Conservation (phyloP, 208 protist genomes). For the Crithidia mellificae region DNA sequence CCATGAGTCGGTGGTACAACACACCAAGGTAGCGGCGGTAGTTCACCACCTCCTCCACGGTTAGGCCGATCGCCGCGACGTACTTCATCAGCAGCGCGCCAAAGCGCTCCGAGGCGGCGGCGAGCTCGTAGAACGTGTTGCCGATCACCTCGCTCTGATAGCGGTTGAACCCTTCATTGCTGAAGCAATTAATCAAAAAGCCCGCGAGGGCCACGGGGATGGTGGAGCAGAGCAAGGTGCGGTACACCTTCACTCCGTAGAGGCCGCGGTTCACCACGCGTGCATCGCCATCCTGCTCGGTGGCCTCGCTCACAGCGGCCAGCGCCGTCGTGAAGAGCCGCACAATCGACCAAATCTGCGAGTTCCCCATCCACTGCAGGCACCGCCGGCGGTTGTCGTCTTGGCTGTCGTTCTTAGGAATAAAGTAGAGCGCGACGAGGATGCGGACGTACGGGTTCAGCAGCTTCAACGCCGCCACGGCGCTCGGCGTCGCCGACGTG, state of each 20-base stretch:
- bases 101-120: constrained; percentile 33
- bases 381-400: constrained; percentile 45
- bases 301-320: constrained; percentile 23
- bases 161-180: constrained; percentile 41
- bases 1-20: constrained; percentile 31
- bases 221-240: constrained; percentile 52
- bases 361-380: constrained; percentile 56
- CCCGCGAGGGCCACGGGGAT: constrained; percentile 46
- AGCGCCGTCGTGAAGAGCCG: constrained; percentile 35
- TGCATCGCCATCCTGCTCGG: constrained; percentile 12
- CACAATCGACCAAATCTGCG: constrained; percentile 54
- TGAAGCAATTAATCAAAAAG: constrained; percentile 71
- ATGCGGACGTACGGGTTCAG: constrained; percentile 65
- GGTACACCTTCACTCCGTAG: constrained; percentile 40
- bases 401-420: constrained; percentile 46
- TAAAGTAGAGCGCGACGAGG: constrained; percentile 67
- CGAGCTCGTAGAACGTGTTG: constrained; percentile 31
- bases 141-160: constrained; percentile 34
- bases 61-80: constrained; percentile 39
- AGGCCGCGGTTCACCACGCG: constrained; percentile 48
- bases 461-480: constrained; percentile 42
- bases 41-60: constrained; percentile 61
- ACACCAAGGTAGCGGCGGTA: constrained; percentile 52
- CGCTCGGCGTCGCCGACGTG: constrained; percentile 5
- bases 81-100: constrained; percentile 40